These are phyloP conservation scores for Trypethelium eluteriae DNA, from an alignment of 495 filamentous ascomycete species.

Conservation along the genomic window DNA sequence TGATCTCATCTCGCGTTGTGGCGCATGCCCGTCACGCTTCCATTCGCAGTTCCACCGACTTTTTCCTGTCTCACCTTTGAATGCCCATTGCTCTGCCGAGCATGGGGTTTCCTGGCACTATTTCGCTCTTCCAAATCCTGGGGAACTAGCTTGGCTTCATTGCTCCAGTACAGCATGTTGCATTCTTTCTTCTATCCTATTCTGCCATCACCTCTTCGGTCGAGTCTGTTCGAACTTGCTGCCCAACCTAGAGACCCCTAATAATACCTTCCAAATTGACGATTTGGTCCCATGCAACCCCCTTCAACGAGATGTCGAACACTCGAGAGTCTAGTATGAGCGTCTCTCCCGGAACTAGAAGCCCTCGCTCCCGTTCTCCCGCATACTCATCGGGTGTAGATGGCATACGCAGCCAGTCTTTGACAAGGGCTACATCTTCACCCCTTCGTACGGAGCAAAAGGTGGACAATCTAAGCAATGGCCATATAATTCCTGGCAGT, in stretches of 20 bases:
- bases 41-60: not conserved
- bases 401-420: not conserved
- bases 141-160: not conserved
- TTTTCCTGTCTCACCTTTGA: not conserved
- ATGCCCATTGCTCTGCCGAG: not conserved
- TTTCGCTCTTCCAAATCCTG: not conserved
- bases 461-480: not conserved
- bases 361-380: conserved; percentile 3
- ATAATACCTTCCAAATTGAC: not conserved
- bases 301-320: not conserved
- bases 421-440: not conserved
- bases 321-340: conserved; percentile 4
- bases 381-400: not conserved
- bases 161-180: not conserved
- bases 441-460: conserved; percentile 5
- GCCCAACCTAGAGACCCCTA: not conserved
- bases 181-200: not conserved
- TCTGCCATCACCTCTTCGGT: not conserved
- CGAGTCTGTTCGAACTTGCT: not conserved
- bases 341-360: conserved; percentile 1
- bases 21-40: not conserved
- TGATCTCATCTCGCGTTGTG: conserved; percentile 9
- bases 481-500: not conserved
- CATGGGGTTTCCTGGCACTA: not conserved
- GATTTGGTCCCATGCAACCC: not conserved